A percentile compares a stretch with the other conserved stretches of the same genome.
Evolutionary conservation across 2,329 filamentous ascomycete genomes (phyloP).

Genomic region (Colletotrichum sp.): DNA sequence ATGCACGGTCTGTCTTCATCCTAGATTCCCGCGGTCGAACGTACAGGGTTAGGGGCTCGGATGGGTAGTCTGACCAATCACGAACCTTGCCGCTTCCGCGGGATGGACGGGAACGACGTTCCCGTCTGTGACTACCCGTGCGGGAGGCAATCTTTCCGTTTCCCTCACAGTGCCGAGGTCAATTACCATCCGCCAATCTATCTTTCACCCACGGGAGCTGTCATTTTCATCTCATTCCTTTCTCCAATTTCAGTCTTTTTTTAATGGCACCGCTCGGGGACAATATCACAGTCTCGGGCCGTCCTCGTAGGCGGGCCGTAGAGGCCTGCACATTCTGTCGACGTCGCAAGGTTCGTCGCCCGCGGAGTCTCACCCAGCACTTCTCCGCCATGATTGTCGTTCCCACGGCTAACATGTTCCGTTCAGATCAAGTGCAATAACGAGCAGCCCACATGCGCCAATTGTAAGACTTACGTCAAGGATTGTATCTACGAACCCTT

Average conservation of each 20-base stretch:
- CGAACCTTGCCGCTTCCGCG: background rate
- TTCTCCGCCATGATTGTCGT: background rate
- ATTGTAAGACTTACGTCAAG: constrained; percentile 49
- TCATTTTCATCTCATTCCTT: background rate
- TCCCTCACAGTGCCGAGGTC: background rate
- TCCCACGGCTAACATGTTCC: background rate
- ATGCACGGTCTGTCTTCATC: background rate
- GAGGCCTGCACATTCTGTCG: constrained; percentile 36
- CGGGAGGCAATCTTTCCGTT: background rate
- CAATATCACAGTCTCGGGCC: constrained; percentile 2
- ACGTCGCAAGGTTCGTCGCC: constrained; percentile 30
- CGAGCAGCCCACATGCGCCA: constrained; percentile 47
- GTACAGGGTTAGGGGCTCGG: background rate
- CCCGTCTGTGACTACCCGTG: background rate
- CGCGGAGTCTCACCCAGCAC: background rate
- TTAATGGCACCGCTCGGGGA: background rate
- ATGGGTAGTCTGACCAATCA: background rate
- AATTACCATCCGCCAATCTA: background rate
- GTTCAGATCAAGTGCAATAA: constrained; percentile 55
- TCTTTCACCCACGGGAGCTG: background rate
- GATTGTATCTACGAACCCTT: constrained; percentile 46
- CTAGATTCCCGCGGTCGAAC: background rate
- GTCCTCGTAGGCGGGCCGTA: constrained; percentile 29
- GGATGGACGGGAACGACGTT: background rate
- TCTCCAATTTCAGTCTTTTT: background rate